Percentiles rank a stretch among this genome's conserved stretches.
phyloP scores from a whole-genome alignment of 768 basidiomycete genomes.

The Suillus hirtellus region DNA sequence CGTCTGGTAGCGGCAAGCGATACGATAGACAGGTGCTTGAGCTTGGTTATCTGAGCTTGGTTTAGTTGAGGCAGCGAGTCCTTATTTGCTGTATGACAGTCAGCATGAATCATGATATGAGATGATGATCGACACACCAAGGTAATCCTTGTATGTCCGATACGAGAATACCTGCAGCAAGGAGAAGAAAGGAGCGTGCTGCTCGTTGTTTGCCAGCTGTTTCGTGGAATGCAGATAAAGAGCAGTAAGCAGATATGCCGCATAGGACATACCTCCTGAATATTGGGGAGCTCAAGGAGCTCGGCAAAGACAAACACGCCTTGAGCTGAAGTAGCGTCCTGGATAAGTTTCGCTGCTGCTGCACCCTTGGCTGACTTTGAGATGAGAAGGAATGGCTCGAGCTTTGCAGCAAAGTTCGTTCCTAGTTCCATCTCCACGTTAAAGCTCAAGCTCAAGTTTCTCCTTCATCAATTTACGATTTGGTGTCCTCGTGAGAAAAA shows the following conservation, averaged over 20 bases:
- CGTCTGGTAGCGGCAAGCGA: constrained; percentile 76
- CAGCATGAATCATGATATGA: not conserved
- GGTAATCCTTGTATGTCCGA: constrained; percentile 82
- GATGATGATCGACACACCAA: constrained; percentile 48
- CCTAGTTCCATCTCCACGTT: constrained; percentile 56
- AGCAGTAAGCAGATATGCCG: not conserved
- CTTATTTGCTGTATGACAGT: constrained; percentile 55
- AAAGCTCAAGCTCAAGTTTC: not conserved
- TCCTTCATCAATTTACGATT: not conserved
- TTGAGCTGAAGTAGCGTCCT: constrained; percentile 83
- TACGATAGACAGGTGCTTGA: constrained; percentile 92
- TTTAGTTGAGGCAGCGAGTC: constrained; percentile 67
- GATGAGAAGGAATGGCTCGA: constrained; percentile 91
- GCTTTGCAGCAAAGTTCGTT: constrained; percentile 61
- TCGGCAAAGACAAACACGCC: constrained; percentile 94
- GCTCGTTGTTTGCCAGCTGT: constrained; percentile 69
- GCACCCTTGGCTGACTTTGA: constrained; percentile 92
- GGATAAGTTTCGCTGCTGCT: constrained; percentile 84
- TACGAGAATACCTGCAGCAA: constrained; percentile 89
- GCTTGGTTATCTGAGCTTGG: constrained; percentile 74
- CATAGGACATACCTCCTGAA: constrained; percentile 68
- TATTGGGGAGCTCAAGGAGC: constrained; percentile 76
- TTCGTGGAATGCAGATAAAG: constrained; percentile 7
- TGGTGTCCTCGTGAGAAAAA: not conserved
- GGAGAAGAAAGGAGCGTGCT: constrained; percentile 58